Conservation (phyloP, 1,284 basidiomycete genomes). For the Testicularia cyperi region DNA sequence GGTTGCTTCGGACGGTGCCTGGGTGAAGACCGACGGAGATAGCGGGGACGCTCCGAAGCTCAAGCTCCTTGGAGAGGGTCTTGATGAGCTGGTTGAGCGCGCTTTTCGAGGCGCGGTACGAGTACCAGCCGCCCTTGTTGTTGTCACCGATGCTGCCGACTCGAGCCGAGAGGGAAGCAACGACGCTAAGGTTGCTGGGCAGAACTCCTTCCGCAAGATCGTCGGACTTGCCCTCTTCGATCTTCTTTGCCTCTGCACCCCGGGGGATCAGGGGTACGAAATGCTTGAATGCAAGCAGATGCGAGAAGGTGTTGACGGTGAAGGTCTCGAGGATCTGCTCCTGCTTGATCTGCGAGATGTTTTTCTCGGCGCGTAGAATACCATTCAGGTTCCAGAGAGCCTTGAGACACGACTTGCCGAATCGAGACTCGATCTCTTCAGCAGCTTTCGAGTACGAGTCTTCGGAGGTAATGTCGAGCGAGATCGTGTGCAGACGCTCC, state of each 20-base stretch:
- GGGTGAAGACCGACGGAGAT: conserved; percentile 63
- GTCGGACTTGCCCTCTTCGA: conserved; percentile 38
- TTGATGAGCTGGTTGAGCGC: conserved; percentile 74
- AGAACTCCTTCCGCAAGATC: conserved; percentile 56
- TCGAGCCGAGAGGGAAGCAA: conserved; percentile 66
- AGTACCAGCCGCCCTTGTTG: conserved; percentile 70
- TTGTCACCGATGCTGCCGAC: conserved; percentile 71
- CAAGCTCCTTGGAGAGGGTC: conserved; percentile 70
- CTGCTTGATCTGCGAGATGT: conserved; percentile 65
- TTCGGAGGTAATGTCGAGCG: conserved; percentile 62
- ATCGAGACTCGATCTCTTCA: conserved; percentile 59
- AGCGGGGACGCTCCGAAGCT: conserved; percentile 65
- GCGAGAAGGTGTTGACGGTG: conserved; percentile 64
- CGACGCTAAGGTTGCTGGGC: conserved; percentile 56
- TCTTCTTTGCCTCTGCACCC: conserved; percentile 25
- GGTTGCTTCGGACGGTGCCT: conserved; percentile 64
- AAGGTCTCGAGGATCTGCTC: conserved; percentile 62
- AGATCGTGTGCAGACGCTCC: conserved; percentile 60
- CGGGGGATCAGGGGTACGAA: conserved; percentile 63
- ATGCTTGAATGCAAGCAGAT: conserved; percentile 64
- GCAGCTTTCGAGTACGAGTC: conserved; percentile 60
- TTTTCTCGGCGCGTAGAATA: conserved; percentile 67
- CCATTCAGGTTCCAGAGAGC: conserved; percentile 64
- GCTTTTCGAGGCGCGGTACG: conserved; percentile 73
- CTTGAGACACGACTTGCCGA: conserved; percentile 60